Conservation (phyloP, 2,329 filamentous ascomycete genomes). For the Aspergillus fijiensis region DNA sequence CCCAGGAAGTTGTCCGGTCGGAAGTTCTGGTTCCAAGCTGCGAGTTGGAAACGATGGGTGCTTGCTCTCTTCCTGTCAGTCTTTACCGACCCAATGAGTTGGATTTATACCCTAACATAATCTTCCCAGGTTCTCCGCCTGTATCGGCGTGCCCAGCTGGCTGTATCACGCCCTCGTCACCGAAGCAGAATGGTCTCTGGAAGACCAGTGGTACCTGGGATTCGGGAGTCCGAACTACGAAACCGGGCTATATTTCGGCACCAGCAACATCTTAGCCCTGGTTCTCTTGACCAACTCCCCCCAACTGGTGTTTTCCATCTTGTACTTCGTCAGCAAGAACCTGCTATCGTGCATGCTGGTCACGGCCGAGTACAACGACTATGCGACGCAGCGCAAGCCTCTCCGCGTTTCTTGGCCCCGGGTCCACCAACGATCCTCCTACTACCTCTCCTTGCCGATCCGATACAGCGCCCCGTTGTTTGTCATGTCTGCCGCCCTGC, state of each 20-base stretch:
- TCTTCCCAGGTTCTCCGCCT: neutral
- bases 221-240: neutral
- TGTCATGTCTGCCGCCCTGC: constrained; percentile 34
- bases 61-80: constrained; percentile 2
- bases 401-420: constrained; percentile 43
- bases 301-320: constrained; percentile 33
- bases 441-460: constrained; percentile 46
- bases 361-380: constrained; percentile 49
- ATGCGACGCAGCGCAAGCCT: constrained; percentile 35
- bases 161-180: neutral
- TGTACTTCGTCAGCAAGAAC: constrained; percentile 36
- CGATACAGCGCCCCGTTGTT: constrained; percentile 31
- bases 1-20: neutral
- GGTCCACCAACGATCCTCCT: constrained; percentile 43
- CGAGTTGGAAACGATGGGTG: constrained; percentile 1
- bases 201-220: neutral
- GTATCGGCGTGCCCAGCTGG: neutral
- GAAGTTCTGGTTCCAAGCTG: constrained; percentile 10
- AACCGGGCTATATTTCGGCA: neutral
- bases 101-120: no score
- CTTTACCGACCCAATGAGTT: no score
- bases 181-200: neutral
- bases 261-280: neutral
- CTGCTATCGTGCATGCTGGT: constrained; percentile 48
- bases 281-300: constrained; percentile 30